Evolutionary conservation across 306 rosid genomes (phyloP).

Genomic region (Morella rubra): DNA sequence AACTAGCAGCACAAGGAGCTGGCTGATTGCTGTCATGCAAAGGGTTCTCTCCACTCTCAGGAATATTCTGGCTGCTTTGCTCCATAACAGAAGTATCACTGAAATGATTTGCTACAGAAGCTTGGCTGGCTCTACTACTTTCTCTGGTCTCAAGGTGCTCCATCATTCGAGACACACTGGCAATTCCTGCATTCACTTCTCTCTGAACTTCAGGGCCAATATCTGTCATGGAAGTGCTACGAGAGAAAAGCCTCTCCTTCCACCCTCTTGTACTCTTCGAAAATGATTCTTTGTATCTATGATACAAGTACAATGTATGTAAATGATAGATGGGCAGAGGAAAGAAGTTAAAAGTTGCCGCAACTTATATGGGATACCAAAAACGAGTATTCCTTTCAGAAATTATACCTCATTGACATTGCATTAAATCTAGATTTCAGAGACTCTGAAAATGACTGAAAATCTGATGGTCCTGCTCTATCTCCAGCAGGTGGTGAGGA

Average conservation of each 20-base stretch:
- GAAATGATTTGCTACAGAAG: slow-evolving; percentile 35
- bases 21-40: slow-evolving; percentile 31
- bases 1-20: slow-evolving; percentile 48
- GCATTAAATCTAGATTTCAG: slow-evolving; percentile 65
- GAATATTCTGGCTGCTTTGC: slow-evolving; percentile 34
- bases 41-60: slow-evolving; percentile 42
- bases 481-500: slow-evolving; percentile 51
- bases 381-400: not conserved
- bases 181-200: slow-evolving; percentile 58
- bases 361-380: slow-evolving; percentile 7
- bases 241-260: slow-evolving; percentile 79
- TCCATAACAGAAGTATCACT: slow-evolving; percentile 35
- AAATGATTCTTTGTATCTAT: slow-evolving; percentile 84
- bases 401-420: slow-evolving; percentile 61
- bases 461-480: slow-evolving; percentile 76
- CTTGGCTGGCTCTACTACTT: slow-evolving; percentile 27
- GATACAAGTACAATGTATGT: slow-evolving; percentile 2
- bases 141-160: slow-evolving; percentile 58
- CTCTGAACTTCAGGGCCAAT: slow-evolving; percentile 54
- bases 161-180: slow-evolving; percentile 63
- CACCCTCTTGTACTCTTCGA: slow-evolving; percentile 84
- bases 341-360: not conserved
- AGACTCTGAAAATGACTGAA: slow-evolving; percentile 78
- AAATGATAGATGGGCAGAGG: not conserved
- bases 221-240: slow-evolving; percentile 60